phyloP scores from a whole-genome alignment of 805 yeast genomes.

The Pichia manshurica region DNA sequence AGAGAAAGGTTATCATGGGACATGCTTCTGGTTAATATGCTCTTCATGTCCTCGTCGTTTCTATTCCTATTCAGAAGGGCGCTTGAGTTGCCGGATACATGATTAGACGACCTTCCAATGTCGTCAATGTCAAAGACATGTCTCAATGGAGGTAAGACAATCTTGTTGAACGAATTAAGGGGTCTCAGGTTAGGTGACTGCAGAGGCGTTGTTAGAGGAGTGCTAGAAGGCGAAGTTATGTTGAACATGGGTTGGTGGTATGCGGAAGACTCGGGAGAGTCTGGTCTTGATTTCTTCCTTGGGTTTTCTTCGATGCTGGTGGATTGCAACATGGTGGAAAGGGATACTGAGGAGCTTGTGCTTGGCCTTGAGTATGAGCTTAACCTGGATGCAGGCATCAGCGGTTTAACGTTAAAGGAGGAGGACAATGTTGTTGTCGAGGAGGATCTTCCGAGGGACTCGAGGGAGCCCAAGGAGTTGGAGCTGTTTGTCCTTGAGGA shows the following conservation, averaged over 20 bases:
- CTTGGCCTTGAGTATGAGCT: slow-evolving; percentile 23
- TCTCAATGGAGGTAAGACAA: slow-evolving; percentile 31
- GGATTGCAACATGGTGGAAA: slow-evolving; percentile 20
- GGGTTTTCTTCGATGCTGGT: slow-evolving; percentile 18
- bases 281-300: slow-evolving; percentile 35
- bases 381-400: slow-evolving; percentile 9
- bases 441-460: slow-evolving; percentile 22
- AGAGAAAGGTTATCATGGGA: slow-evolving; percentile 23
- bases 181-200: slow-evolving; percentile 35
- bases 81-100: background rate
- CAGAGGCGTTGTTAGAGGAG: slow-evolving; percentile 31
- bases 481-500: slow-evolving; percentile 31
- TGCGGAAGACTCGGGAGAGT: slow-evolving; percentile 19
- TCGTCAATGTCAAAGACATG: slow-evolving; percentile 22
- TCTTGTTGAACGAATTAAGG: slow-evolving; percentile 1
- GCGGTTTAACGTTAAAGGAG: slow-evolving; percentile 12
- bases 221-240: slow-evolving; percentile 28
- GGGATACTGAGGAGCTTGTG: slow-evolving; percentile 11
- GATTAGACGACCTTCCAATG: background rate
- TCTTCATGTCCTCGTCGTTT: slow-evolving; percentile 27
- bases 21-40: slow-evolving; percentile 22
- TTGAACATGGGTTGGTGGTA: slow-evolving; percentile 24
- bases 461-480: slow-evolving; percentile 29
- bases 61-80: slow-evolving; percentile 12
- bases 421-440: slow-evolving; percentile 26